Base-by-base conservation (phyloP, 1,284 basidiomycete species). In the Trichosporon faecale region DNA sequence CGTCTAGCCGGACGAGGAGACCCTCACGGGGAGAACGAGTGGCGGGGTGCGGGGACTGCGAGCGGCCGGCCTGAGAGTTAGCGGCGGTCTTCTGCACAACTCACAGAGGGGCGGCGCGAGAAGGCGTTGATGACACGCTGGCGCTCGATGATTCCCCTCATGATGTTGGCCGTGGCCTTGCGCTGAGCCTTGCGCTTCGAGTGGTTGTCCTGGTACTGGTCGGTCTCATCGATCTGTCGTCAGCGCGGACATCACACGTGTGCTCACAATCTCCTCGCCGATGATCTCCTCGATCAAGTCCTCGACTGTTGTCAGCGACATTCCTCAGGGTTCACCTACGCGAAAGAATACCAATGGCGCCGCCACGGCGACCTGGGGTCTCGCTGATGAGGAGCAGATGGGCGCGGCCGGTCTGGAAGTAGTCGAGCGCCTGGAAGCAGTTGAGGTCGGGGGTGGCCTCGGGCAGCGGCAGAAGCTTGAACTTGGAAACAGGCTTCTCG, bases 381-480 rank as follows among this genome's bases (percentile, higher is more conserved):
- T 86, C 86, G 75, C 91, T 94, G 44, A 99, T 89, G 27, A 99
- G 85, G 25, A 99, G 86, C 74, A 98, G 86, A 83, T 99, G 96
- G 0, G 94, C 93, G 65, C 95, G 90, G 7, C 96, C 96, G 2
- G 94, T 96, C 87, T 98, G 96, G 87, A 93, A 95, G 77, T 81
- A 85, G 76, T 85, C 83, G 63, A 82, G 77, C 8, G 84, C 84
- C 78, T 86, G 84, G 73, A 84, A 81, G 91, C 93, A 94, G 91
- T 83, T 95, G 92, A 82, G 94, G 23, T 89, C 88, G 1, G 93
- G 92, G 35, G 86, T 86, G 7, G 95, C 95, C 84, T 99, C 95
- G 0, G 96, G 96, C 2, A 98, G 83, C n/a, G 95, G 92, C 0
- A 91, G 89, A 0, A 94, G 85, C 0, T 86, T 84, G 79, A 94